Evolutionary conservation across 2,329 filamentous ascomycete species (phyloP).

Genomic region (Ophioceras dolichostomum): DNA sequence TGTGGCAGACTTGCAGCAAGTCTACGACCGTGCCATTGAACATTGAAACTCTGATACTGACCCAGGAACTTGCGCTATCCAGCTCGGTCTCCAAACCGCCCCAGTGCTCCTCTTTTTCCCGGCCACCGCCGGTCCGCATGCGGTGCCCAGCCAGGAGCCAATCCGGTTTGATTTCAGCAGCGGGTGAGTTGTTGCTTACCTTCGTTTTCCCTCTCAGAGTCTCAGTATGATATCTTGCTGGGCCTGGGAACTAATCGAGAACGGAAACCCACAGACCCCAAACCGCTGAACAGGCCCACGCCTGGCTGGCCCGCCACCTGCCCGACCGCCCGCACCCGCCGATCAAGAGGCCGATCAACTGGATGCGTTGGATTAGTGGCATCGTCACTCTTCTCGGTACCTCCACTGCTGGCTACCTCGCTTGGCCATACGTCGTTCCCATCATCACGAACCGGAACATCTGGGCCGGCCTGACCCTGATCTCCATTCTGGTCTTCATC

Average conservation of each 20-base stretch:
- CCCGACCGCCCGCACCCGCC: slow-evolving; percentile 65
- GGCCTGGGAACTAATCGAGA: neutral
- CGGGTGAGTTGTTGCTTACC: too few species aligned
- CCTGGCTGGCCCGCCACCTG: slow-evolving; percentile 69
- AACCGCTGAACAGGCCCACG: slow-evolving; percentile 64
- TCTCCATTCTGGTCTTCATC: slow-evolving; percentile 83
- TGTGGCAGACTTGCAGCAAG: too few species aligned
- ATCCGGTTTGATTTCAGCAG: slow-evolving; percentile 73
- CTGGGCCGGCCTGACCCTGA: slow-evolving; percentile 84
- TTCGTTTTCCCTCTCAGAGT: neutral
- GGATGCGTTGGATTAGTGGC: slow-evolving; percentile 56
- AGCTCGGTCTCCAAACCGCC: slow-evolving; percentile 91
- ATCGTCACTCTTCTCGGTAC: slow-evolving; percentile 58
- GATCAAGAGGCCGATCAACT: slow-evolving; percentile 82
- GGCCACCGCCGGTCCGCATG: slow-evolving; percentile 71
- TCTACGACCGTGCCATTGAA: too few species aligned
- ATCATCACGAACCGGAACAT: slow-evolving; percentile 81
- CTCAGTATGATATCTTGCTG: too few species aligned
- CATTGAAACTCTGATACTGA: too few species aligned
- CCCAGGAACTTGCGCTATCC: too few species aligned
- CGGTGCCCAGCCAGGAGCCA: slow-evolving; percentile 56
- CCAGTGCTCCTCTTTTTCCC: slow-evolving; percentile 82
- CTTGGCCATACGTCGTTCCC: slow-evolving; percentile 69
- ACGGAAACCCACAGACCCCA: slow-evolving; percentile 40
- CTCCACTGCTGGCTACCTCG: slow-evolving; percentile 56